Evolutionary conservation across 2,329 filamentous ascomycete species (phyloP).

Genomic region (Trichoderma sp.): DNA sequence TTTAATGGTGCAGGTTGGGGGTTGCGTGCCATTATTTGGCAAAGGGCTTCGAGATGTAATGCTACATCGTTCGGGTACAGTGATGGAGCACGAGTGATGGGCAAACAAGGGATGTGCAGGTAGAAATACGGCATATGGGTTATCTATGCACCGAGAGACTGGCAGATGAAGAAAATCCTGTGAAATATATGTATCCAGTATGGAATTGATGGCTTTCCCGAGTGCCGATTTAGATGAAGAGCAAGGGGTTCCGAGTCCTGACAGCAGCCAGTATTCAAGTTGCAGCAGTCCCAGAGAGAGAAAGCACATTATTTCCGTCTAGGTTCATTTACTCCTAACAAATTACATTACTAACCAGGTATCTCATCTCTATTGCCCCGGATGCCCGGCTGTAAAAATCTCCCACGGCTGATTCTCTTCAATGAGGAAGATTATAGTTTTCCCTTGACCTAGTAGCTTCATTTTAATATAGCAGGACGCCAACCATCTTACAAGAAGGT

Average conservation of each 20-base stretch:
- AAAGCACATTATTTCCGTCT: not conserved
- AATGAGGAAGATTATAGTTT: no score
- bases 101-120: not conserved
- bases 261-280: not conserved
- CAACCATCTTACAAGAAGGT: not conserved
- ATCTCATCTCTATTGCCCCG: no score
- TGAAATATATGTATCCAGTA: not conserved
- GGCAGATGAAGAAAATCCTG: not conserved
- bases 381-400: no score
- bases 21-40: not conserved
- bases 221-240: not conserved
- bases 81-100: not conserved
- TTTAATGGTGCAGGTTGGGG: not conserved
- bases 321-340: no score
- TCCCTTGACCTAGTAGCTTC: no score
- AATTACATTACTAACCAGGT: no score
- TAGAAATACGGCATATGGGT: not conserved
- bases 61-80: not conserved
- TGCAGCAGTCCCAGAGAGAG: not conserved
- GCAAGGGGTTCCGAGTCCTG: not conserved
- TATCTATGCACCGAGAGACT: rapidly evolving
- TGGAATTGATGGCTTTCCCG: not conserved
- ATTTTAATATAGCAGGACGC: not conserved
- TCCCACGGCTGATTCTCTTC: no score
- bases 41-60: not conserved